phyloP scores from a whole-genome alignment of 208 protist species.

The Trypanosoma brucei region DNA sequence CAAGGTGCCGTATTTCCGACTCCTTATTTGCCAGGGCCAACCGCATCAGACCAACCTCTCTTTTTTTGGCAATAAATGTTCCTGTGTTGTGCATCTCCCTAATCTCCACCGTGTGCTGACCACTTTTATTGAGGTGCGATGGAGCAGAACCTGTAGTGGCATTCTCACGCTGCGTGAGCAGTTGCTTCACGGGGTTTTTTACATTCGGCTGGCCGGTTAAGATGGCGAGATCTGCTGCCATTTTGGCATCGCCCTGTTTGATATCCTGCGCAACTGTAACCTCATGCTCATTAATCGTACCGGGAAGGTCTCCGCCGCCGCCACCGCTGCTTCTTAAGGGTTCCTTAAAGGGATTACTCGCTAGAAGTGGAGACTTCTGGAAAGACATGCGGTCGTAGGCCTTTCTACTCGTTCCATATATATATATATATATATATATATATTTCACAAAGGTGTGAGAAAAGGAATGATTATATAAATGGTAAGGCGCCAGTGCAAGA shows the following conservation, averaged over 20 bases:
- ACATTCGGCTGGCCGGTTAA: constrained; percentile 22
- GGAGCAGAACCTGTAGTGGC: neutral
- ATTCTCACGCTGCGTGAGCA: constrained; percentile 8
- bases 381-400: constrained; percentile 5
- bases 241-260: constrained; percentile 52
- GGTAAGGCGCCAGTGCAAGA: too few species aligned
- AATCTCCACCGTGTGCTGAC: constrained; percentile 25
- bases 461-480: too few species aligned
- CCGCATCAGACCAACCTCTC: constrained; percentile 94
- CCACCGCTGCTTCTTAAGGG: neutral
- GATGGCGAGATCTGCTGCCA: constrained; percentile 47
- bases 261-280: constrained; percentile 50
- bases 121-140: constrained; percentile 1
- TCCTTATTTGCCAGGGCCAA: constrained; percentile 93
- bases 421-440: too few species aligned
- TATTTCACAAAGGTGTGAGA: too few species aligned
- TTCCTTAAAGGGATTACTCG: constrained; percentile 18
- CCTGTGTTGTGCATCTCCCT: constrained; percentile 85
- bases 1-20: constrained; percentile 91
- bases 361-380: neutral
- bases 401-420: too few species aligned
- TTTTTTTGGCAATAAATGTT: constrained; percentile 92
- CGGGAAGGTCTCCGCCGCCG: too few species aligned
- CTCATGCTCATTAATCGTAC: neutral
- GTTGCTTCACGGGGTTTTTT: constrained; percentile 4